These are phyloP conservation scores for Nepenthes alata DNA, from an alignment of 179 eudicot genomes.

Conservation along the genomic window DNA sequence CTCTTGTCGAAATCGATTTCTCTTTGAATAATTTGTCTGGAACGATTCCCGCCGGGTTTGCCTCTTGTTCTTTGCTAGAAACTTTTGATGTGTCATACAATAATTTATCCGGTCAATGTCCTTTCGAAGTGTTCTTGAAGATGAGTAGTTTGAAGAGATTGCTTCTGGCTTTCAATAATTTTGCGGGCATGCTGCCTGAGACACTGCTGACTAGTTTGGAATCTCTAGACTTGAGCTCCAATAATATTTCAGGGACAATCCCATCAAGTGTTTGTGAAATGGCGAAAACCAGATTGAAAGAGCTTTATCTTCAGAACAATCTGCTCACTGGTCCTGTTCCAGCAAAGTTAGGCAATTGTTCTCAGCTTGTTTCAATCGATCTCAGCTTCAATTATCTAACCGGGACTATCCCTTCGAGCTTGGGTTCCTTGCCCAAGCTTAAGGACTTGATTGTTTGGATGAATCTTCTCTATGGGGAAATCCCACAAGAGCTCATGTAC, in stretches of 20 bases:
- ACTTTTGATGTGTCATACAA: conserved; percentile 51
- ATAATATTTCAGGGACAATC: conserved; percentile 42
- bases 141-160: conserved; percentile 40
- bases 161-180: conserved; percentile 40
- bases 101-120: conserved; percentile 71
- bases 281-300: conserved; percentile 31
- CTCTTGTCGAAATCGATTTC: conserved; percentile 41
- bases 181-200: conserved; percentile 48
- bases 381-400: conserved; percentile 63
- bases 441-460: conserved; percentile 73
- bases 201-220: conserved; percentile 33
- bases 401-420: conserved; percentile 56
- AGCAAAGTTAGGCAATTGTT: conserved; percentile 45
- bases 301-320: conserved; percentile 61
- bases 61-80: conserved; percentile 35
- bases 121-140: conserved; percentile 36
- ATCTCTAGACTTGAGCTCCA: conserved; percentile 65
- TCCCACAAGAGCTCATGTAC: conserved; percentile 63
- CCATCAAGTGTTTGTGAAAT: conserved; percentile 50
- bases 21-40: conserved; percentile 59
- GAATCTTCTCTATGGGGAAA: conserved; percentile 63
- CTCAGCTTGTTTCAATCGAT: conserved; percentile 65
- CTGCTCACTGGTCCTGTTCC: conserved; percentile 48
- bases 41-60: conserved; percentile 44
- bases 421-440: conserved; percentile 52